These are phyloP conservation scores for Rhodotorula sp. DNA, from an alignment of 1,284 basidiomycete species.

Conservation along the genomic window DNA sequence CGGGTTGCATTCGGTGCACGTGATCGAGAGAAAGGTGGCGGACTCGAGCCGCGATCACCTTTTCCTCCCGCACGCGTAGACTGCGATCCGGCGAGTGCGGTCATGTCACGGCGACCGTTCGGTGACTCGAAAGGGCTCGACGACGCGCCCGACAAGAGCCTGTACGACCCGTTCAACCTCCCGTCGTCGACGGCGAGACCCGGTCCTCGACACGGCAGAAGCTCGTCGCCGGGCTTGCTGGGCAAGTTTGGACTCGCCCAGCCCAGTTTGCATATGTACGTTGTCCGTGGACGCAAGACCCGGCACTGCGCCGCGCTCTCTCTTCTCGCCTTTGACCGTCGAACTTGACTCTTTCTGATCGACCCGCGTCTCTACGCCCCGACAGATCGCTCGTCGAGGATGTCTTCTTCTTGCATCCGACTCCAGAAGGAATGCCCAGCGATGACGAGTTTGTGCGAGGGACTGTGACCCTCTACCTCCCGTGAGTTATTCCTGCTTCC, in stretches of 20 bases:
- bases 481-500: constrained; percentile 3
- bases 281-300: accelerated
- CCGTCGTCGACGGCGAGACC: constrained; percentile 3
- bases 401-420: constrained; percentile 35
- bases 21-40: no score
- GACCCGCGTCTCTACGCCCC: no score
- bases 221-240: constrained; percentile 14
- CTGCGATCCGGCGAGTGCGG: neutral
- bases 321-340: neutral
- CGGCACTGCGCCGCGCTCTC: neutral
- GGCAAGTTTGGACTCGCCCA: constrained; percentile 29
- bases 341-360: neutral
- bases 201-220: neutral
- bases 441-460: constrained; percentile 33
- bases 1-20: no score
- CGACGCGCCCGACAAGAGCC: neutral
- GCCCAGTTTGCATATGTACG: constrained; percentile 22
- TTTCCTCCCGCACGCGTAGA: neutral
- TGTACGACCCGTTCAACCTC: constrained; percentile 17
- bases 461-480: constrained; percentile 24
- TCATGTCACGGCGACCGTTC: constrained; percentile 6
- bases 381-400: constrained; percentile 28
- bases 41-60: neutral
- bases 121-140: neutral
- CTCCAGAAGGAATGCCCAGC: constrained; percentile 13